Evolutionary conservation across 176 grass and related monocot species (phyloP), one percentile per base, ranked within the genome.

Genomic region (Carex scoparia): DNA sequence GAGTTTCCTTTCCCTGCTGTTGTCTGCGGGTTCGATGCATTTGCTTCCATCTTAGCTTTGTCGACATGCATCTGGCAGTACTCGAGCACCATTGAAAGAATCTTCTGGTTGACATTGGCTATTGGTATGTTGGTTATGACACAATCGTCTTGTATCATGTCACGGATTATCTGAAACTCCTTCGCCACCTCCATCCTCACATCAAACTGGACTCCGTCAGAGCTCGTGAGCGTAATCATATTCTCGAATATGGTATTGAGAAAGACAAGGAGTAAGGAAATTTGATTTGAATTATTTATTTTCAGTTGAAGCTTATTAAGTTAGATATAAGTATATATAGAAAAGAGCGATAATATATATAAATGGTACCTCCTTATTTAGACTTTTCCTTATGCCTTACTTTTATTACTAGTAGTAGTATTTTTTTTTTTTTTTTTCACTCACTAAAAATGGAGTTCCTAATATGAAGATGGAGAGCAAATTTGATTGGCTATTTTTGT

Each of bases 81-180:
- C 80, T 91, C 90, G 37, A 91, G 89, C 30, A 94, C 90, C 81
- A 75, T 94, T 74, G 90, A 61, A 23, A 94, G 86, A 76, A 90
- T 92, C 19, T 64, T 85, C 19, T 86, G 35, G 42, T 44, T 90
- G 69, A 94, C 86, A 42, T 92, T 94, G 48, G 93, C 86, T 28
- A 92, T 81, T 8, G 93, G 93, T 86, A 94, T 84, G 48, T 71
- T 73, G 86, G 51, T 84, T 11, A 75, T 77, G 14, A 44, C 86
- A 88, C 90, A 94, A 5, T 89, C 90, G 44, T 92, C 93, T 75
- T 90, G 81, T 23, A 94, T 92, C 93, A 94, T 90, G 86, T 94
- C 81, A 68, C 73, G 69, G 65, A 81, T 87, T 37, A 49, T 87
- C 23, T 82, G 49, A 13, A 53, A 81, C 79, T 73, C 53, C 78